Percentiles rank a stretch among this genome's conserved stretches.
Evolutionary conservation across 108 stramenopile species (phyloP).

Genomic region (Fragilaria radians): DNA sequence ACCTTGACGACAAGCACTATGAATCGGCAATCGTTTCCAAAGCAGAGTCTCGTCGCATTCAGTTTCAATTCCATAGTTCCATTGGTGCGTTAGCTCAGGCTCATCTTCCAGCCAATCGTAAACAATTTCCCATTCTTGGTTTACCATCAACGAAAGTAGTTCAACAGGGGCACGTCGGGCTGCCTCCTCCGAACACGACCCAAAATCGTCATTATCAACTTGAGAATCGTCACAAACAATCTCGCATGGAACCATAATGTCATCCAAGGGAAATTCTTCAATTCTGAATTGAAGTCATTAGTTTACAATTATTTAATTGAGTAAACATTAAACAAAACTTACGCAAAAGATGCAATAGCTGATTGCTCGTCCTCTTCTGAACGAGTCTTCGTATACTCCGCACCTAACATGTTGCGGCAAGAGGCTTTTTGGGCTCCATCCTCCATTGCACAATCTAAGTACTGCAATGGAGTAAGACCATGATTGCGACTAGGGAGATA

Average conservation of each 20-base stretch:
- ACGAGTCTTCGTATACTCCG: too few relatives aligned
- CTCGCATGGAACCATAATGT: too few relatives aligned
- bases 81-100: constrained; percentile 2
- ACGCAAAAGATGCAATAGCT: too few relatives aligned
- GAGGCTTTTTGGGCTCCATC: neutral
- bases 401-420: constrained; percentile 2
- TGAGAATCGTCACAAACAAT: too few relatives aligned
- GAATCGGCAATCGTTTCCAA: constrained; percentile 11
- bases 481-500: neutral
- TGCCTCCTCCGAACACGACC: neutral
- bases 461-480: constrained; percentile 11
- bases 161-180: neutral
- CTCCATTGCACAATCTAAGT: neutral
- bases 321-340: too few relatives aligned
- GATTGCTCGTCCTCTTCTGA: too few relatives aligned
- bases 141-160: neutral
- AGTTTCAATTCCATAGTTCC: constrained; percentile 6
- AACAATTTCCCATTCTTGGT: constrained; percentile 3
- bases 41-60: neutral
- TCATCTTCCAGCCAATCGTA: neutral
- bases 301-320: too few relatives aligned
- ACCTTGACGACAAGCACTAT: constrained; percentile 3
- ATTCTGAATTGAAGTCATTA: too few relatives aligned
- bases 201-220: neutral
- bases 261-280: too few relatives aligned